Percentiles rank a stretch among this genome's conserved stretches.
Evolutionary conservation across 2,329 filamentous ascomycete genomes (phyloP).

Genomic region (Talaromyces sp.): DNA sequence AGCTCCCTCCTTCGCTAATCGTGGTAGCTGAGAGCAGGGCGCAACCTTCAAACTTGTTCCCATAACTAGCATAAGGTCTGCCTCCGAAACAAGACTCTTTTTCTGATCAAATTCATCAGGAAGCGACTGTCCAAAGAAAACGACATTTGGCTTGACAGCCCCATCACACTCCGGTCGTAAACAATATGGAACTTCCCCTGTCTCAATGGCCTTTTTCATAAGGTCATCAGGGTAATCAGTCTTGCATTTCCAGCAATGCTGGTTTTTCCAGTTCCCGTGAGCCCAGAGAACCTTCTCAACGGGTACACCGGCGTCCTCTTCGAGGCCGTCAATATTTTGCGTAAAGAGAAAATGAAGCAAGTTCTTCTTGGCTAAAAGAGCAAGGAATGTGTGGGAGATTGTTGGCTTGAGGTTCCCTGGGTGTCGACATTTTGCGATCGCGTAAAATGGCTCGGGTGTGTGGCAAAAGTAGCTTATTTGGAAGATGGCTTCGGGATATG

Average conservation of each 20-base stretch:
- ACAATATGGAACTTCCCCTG: conserved; percentile 70
- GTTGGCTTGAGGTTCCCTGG: conserved; percentile 83
- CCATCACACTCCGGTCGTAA: conserved; percentile 62
- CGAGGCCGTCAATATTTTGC: conserved; percentile 89
- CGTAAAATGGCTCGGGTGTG: conserved; percentile 82
- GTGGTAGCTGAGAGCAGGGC: conserved; percentile 75
- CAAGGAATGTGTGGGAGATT: conserved; percentile 79
- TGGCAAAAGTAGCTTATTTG: conserved; percentile 79
- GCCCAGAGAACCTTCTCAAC: conserved; percentile 75
- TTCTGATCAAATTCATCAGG: conserved; percentile 63
- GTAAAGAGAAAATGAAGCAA: conserved; percentile 82
- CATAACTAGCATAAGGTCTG: conserved; percentile 74
- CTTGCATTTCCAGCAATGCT: conserved; percentile 81
- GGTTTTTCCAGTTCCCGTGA: conserved; percentile 82
- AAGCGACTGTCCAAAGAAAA: conserved; percentile 77
- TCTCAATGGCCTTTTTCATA: conserved; percentile 68
- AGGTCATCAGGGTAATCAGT: conserved; percentile 64
- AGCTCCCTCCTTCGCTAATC: conserved; percentile 57
- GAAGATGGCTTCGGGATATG: conserved; percentile 84
- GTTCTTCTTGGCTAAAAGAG: conserved; percentile 71
- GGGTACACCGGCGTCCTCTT: conserved; percentile 78
- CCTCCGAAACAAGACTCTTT: conserved; percentile 53
- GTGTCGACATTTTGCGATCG: conserved; percentile 80
- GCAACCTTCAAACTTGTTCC: conserved; percentile 80
- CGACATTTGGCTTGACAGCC: conserved; percentile 81